Conservation (phyloP, 495 filamentous ascomycete genomes). For the Neurospora discreta region DNA sequence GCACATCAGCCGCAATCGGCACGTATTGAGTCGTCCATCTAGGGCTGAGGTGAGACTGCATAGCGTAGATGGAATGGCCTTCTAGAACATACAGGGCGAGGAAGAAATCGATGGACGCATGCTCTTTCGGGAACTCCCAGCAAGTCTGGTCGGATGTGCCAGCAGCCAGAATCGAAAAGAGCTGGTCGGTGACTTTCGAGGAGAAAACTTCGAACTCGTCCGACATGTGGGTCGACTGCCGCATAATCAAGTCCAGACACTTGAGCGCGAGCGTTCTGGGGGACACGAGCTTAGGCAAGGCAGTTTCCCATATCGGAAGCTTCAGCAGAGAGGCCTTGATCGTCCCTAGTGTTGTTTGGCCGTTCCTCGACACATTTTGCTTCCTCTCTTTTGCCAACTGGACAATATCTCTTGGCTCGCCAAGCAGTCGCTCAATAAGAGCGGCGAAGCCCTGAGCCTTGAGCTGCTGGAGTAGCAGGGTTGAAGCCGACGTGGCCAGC, state of each 20-base stretch:
- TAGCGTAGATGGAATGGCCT: slow-evolving; percentile 30
- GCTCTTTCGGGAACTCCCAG: slow-evolving; percentile 23
- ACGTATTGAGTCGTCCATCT: slow-evolving; percentile 30
- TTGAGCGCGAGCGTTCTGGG: slow-evolving; percentile 53
- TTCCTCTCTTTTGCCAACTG: slow-evolving; percentile 48
- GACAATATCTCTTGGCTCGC: slow-evolving; percentile 38
- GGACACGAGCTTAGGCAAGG: slow-evolving; percentile 41
- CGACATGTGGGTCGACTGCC: slow-evolving; percentile 39
- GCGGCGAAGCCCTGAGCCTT: slow-evolving; percentile 34
- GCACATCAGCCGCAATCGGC: slow-evolving; percentile 27
- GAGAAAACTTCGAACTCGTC: slow-evolving; percentile 41
- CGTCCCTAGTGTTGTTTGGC: slow-evolving; percentile 39
- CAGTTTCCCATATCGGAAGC: slow-evolving; percentile 45
- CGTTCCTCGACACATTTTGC: slow-evolving; percentile 57
- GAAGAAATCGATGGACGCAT: slow-evolving; percentile 27
- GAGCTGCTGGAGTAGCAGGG: slow-evolving; percentile 40
- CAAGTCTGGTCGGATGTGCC: slow-evolving; percentile 17
- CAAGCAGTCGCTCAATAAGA: slow-evolving; percentile 45
- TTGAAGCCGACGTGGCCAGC: slow-evolving; percentile 37
- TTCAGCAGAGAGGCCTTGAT: slow-evolving; percentile 39
- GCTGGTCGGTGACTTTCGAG: slow-evolving; percentile 31
- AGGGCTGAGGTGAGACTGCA: slow-evolving; percentile 21
- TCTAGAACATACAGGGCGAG: slow-evolving; percentile 31
- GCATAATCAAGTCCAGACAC: slow-evolving; percentile 49
- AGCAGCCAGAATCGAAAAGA: slow-evolving; percentile 40